Base-by-base conservation (phyloP, 1,284 basidiomycete species). In the Sparassis latifolia region DNA sequence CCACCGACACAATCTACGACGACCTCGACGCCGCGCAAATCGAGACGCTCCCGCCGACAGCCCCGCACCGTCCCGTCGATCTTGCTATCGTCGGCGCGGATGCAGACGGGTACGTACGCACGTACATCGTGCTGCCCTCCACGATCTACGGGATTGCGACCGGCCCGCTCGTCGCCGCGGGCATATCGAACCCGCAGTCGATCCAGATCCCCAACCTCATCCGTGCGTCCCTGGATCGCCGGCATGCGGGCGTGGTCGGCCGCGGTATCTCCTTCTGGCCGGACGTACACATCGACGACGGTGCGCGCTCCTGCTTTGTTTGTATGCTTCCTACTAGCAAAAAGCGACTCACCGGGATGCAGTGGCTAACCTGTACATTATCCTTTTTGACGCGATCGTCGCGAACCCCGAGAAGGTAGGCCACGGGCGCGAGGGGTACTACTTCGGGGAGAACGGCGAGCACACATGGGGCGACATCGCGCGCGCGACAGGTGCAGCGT, bases 381-480 rank as follows among this genome's bases (percentile, higher is more conserved):
- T 58, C 12, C 44, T 67, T 7, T 59, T 60, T 39, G 58, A 65
- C 44, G 52, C 49, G 2, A 52, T 62, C 28, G 43, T 56, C 5
- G 29, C 37, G 5, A 51, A 60, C 44, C 53, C 58, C n/a, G 56
- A 55, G 7, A 42, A 12, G 4, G 50, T 63, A 42, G 58, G 57
- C 10, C 74, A 77, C 49, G 77, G 77, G 7, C 64, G 64, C 20
- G 64, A 72, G 7, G 77, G 77, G 1, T 77, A 75, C 59, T 37
- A 37, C 35, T 76, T 77, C 56, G 70, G 61, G 20, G 74, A 74
- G 57, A 73, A 72, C 50, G 75, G 73, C 44, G 75, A 78, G 54
- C 69, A 75, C 53, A 60, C 58, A 27, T 60, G 71, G 54, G 63
- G 66, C 49, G 63, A 70, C 28, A 55, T 77, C 28, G 63, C 64